Evolutionary conservation across 164 flowering plant species (phyloP).

Genomic region (Sedum album): DNA sequence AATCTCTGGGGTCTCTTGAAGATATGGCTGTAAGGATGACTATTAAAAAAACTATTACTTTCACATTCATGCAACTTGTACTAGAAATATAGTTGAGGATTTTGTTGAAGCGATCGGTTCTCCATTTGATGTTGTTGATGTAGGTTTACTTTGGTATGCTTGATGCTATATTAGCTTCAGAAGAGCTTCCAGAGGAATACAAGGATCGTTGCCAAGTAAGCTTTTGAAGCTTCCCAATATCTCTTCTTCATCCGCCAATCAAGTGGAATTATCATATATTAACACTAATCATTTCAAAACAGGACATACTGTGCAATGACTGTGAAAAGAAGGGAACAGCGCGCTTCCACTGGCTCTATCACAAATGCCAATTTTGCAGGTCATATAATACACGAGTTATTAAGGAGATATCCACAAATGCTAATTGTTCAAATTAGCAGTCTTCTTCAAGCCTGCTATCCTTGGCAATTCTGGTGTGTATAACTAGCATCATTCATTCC

Average conservation of each 20-base stretch:
- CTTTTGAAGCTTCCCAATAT: background rate
- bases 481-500: background rate
- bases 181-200: constrained; percentile 85
- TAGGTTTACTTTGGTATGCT: constrained; percentile 95
- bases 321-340: constrained; percentile 65
- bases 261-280: background rate
- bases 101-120: background rate
- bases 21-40: constrained; percentile 82
- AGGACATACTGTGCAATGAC: constrained; percentile 89
- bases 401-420: constrained; percentile 26
- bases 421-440: constrained; percentile 22
- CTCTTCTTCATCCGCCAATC: background rate
- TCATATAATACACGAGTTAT: constrained; percentile 83
- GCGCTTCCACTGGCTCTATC: constrained; percentile 90
- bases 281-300: constrained; percentile 14
- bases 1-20: constrained; percentile 83
- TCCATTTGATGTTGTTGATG: background rate
- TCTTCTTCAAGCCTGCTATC: background rate
- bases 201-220: constrained; percentile 71
- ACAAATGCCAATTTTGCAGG: constrained; percentile 72
- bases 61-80: background rate
- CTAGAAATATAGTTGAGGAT: background rate
- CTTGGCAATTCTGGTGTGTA: background rate
- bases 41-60: background rate
- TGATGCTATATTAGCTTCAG: constrained; percentile 77